Base-by-base conservation (phyloP, 495 filamentous ascomycete genomes). In the Xylaria sp. region DNA sequence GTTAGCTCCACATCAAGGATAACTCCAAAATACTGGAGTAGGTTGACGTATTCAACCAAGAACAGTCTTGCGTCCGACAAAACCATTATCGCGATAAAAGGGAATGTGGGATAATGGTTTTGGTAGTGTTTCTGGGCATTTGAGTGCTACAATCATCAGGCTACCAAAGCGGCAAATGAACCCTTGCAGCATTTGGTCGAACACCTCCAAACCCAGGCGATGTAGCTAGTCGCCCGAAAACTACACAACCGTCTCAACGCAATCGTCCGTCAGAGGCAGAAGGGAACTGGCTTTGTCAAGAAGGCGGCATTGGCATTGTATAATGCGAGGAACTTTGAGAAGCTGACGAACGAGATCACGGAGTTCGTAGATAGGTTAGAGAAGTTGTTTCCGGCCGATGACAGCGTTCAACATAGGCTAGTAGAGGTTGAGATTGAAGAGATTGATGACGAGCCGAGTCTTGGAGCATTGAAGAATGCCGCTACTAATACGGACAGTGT, bases 221-320 rank as follows among this genome's bases (percentile, higher is more conserved):
- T 79, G 68, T 71, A 66, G 52, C 67, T 68, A 0, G 59, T 61
- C 53, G 37, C 73, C 61, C 43, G 71, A 14, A 63, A 55, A 44
- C 73, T 79, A 17, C 67, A 78, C 21, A 75, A 74, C 44, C 62
- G 62, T 21, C 62, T 57, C 11, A 5, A 14, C 11, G 61, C 33
- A 6, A 53, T 79, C n/a, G 74, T 72, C 44, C 55, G 63, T 11
- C 58, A 73, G 53, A 70, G 72, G 59, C 61, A 75, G 48, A 77
- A 79, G 71, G 61, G 57, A 46, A 65, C 64, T 8, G 29, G 63
- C 53, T 31, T 79, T 37, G 55, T 77, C 11, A 76, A 78, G 52
- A 69, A 73, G 14, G 53, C 76, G 3, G 61, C 65, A n/a, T 78
- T 71, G 77, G 74, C 76, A 64, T 73, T 79, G 58, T 79, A 79